A percentile compares a stretch with the other conserved stretches of the same genome.
Conservation (phyloP, 192 early-diverging fungal species). For the Phlyctochytrium bullatum region DNA sequence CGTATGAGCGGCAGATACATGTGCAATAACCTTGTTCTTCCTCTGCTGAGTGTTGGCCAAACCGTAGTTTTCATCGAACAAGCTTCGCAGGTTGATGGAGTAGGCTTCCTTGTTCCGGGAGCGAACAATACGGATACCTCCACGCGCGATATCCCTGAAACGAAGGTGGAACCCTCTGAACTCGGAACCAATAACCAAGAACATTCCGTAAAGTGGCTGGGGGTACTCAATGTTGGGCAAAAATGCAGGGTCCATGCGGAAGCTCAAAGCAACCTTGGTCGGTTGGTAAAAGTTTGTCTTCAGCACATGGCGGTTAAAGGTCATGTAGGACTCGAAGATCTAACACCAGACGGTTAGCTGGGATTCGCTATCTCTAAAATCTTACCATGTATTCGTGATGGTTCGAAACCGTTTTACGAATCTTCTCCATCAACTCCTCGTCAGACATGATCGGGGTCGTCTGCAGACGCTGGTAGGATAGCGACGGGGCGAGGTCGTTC, state of each 20-base stretch:
- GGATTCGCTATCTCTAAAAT: background rate
- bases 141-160: constrained; percentile 96
- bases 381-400: constrained; percentile 85
- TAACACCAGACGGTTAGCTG: background rate
- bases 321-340: constrained; percentile 86
- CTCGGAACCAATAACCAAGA: constrained; percentile 93
- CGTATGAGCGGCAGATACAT: background rate
- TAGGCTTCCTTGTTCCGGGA: constrained; percentile 96
- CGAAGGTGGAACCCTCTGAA: constrained; percentile 99
- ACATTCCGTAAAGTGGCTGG: constrained; percentile 85
- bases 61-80: constrained; percentile 99
- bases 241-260: constrained; percentile 93
- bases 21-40: constrained; percentile 80
- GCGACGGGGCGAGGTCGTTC: constrained; percentile 60
- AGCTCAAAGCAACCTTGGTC: constrained; percentile 99
- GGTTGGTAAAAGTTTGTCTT: constrained; percentile 99
- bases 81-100: constrained; percentile 92
- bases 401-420: constrained; percentile 86
- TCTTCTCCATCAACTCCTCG: constrained; percentile 86
- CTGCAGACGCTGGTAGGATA: constrained; percentile 89
- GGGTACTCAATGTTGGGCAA: constrained; percentile 95
- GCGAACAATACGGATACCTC: constrained; percentile 96
- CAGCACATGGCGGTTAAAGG: constrained; percentile 95
- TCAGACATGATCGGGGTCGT: constrained; percentile 71
- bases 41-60: constrained; percentile 95